Percentiles rank a stretch among this genome's conserved stretches.
Evolutionary conservation across 1,284 basidiomycete genomes (phyloP).

Genomic region (Xanthoconium separans): DNA sequence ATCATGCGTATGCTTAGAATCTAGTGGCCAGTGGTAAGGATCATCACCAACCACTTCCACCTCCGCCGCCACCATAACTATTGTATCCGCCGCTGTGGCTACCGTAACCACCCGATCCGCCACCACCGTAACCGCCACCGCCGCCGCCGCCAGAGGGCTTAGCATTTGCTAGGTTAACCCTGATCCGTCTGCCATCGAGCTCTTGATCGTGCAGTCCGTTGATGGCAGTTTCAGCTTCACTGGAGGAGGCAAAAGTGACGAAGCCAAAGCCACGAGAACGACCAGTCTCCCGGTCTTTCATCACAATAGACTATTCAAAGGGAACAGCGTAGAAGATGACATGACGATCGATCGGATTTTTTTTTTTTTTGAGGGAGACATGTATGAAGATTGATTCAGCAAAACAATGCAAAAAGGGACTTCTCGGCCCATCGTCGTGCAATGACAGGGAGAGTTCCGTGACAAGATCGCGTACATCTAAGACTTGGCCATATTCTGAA

Average conservation of each 20-base stretch:
- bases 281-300: conserved; percentile 96
- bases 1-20: conserved; percentile 13
- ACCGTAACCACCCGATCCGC: neutral
- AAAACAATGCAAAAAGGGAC: conserved; percentile 24
- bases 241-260: conserved; percentile 64
- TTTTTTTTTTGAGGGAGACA: conserved; percentile 18
- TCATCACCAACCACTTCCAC: conserved; percentile 20
- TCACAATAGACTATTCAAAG: conserved; percentile 78
- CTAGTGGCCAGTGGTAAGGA: neutral
- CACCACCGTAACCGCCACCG: neutral
- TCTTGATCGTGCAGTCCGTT: conserved; percentile 81
- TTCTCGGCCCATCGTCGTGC: conserved; percentile 35
- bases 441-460: conserved; percentile 39
- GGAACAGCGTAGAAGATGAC: conserved; percentile 1
- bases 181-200: conserved; percentile 89
- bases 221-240: conserved; percentile 82
- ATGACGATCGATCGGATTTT: conserved; percentile 9
- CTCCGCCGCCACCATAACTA: conserved; percentile 6
- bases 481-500: conserved; percentile 57
- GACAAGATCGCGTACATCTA: conserved; percentile 66
- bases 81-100: conserved; percentile 6
- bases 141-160: conserved; percentile 42
- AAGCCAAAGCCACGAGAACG: conserved; percentile 97
- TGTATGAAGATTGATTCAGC: conserved; percentile 35
- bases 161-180: conserved; percentile 93